Base-by-base conservation (phyloP, 1,139 yeast species). In the Diutina mesorugosa region DNA sequence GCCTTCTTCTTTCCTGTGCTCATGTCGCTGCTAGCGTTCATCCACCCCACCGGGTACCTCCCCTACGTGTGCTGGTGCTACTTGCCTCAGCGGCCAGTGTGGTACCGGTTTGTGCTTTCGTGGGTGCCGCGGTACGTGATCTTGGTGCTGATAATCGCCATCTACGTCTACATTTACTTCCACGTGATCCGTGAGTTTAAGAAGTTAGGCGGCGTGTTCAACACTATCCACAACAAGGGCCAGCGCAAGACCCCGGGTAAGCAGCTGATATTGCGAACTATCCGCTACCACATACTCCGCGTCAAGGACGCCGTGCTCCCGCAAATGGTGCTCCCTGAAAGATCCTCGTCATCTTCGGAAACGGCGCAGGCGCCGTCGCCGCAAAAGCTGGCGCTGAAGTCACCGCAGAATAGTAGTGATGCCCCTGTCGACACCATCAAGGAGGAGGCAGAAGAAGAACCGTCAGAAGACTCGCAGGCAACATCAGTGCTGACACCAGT, bases 71-170 rank as follows among this genome's bases (percentile, higher is more conserved):
- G 89, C 58, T 87, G 93, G 91, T 85, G 96, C 66, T 90, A 87
- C 66, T 72, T 90, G 56, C 93, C 96, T 0, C 80, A 83, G 56
- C 63, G 73, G 2, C 96, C 95, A 0, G 67, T 78, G 10, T 90
- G 95, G 95, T 85, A 83, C 66, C 76, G 90, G 58, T 67, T 87
- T 55, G 90, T 78, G 1, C 72, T 90, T 56, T 81, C 91, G 61
- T 90, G 96, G 96, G 84, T 82, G 1, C 93, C 96, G 2, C 75
- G 97, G 54, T 90, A 84, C 67, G 67, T 81, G 58, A 80, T 90
- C 57, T 77, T 87, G 60, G 67, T 87, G 14, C 67, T 79, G 45
- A 87, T 90, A 63, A 66, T 88, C 57, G 69, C 78, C 29, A 81
- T 89, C 55, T 90, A 90, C 69, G 74, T 83, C 55, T 74, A 85